Conservation (phyloP, 1,284 basidiomycete genomes). For the Pseudozyma sp. region DNA sequence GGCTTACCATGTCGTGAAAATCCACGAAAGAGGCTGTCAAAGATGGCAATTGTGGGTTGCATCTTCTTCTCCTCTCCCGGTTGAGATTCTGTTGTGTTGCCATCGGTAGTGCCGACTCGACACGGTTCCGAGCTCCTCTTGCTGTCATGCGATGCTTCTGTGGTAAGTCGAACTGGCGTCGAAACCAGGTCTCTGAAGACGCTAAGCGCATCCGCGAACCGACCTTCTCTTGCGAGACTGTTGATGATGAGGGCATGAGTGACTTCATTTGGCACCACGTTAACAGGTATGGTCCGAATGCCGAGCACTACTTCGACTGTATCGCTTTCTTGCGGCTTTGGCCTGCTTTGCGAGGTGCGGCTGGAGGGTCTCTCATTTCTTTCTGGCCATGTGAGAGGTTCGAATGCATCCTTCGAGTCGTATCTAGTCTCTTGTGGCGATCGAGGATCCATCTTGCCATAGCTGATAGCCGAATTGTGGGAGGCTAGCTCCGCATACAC, state of each 20-base stretch:
- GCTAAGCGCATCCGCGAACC: slow-evolving; percentile 37
- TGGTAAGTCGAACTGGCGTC: slow-evolving; percentile 12
- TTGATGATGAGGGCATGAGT: slow-evolving; percentile 42
- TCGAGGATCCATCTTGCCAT: slow-evolving; percentile 1
- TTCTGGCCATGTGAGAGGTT: slow-evolving; percentile 25
- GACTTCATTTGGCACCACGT: slow-evolving; percentile 29
- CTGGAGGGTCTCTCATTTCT: not conserved
- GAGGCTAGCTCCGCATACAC: slow-evolving; percentile 25
- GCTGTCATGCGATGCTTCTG: not conserved
- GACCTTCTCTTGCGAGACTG: slow-evolving; percentile 27
- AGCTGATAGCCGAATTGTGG: slow-evolving; percentile 10
- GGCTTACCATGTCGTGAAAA: slow-evolving; percentile 30
- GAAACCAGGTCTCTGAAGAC: slow-evolving; percentile 45
- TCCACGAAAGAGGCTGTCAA: slow-evolving; percentile 42
- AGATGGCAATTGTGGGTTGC: slow-evolving; percentile 34
- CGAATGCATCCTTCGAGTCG: not conserved
- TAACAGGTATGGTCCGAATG: slow-evolving; percentile 9
- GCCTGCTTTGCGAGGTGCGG: not conserved
- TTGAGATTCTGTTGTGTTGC: not conserved
- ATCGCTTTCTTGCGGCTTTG: not conserved
- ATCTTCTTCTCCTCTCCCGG: slow-evolving; percentile 13
- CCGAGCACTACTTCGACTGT: slow-evolving; percentile 16
- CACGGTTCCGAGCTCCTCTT: not conserved
- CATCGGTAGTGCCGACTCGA: not conserved
- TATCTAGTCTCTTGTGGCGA: not conserved